Percentiles rank a stretch among this genome's conserved stretches.
phyloP scores from a whole-genome alignment of 2,329 filamentous ascomycete genomes.

The Paramyrothecium roridum region DNA sequence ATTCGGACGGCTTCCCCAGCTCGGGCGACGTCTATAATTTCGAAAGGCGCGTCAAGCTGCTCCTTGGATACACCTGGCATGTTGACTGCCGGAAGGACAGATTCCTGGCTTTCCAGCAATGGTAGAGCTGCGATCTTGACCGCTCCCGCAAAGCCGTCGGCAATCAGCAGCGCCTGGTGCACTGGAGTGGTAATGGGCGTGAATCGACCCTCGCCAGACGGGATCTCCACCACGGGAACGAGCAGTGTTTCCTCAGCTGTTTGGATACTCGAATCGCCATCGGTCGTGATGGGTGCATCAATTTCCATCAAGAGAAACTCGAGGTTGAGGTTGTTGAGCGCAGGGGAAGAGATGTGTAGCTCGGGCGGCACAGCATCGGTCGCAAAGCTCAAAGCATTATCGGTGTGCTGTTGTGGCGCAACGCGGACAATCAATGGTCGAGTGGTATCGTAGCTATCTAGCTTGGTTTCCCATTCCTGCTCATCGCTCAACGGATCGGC shows the following conservation, averaged over 20 bases:
- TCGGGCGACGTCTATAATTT: conserved; percentile 59
- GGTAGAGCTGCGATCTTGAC: conserved; percentile 47
- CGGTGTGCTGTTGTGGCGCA: conserved; percentile 22
- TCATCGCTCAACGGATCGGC: conserved; percentile 65
- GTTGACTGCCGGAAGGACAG: conserved; percentile 56
- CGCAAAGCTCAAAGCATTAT: conserved; percentile 22
- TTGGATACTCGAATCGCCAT: conserved; percentile 32
- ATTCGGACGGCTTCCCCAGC: conserved; percentile 61
- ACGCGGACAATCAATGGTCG: conserved; percentile 64
- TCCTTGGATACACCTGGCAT: conserved; percentile 41
- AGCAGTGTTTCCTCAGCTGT: conserved; percentile 63
- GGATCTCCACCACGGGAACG: conserved; percentile 72
- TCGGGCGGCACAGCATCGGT: conserved; percentile 46
- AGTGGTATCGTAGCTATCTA: conserved; percentile 48
- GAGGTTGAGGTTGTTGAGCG: conserved; percentile 57
- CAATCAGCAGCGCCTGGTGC: conserved; percentile 74
- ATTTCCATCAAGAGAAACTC: conserved; percentile 60
- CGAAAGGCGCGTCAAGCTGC: conserved; percentile 38
- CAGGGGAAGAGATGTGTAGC: conserved; percentile 60
- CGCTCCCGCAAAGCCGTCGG: conserved; percentile 68
- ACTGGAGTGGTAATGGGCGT: conserved; percentile 76
- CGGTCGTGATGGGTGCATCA: conserved; percentile 31
- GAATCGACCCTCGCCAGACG: conserved; percentile 60
- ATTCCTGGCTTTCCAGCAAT: conserved; percentile 31
- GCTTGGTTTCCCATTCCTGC: conserved; percentile 63